Conservation (phyloP, 2,329 filamentous ascomycete genomes). For the Dothideomycetes sp. region DNA sequence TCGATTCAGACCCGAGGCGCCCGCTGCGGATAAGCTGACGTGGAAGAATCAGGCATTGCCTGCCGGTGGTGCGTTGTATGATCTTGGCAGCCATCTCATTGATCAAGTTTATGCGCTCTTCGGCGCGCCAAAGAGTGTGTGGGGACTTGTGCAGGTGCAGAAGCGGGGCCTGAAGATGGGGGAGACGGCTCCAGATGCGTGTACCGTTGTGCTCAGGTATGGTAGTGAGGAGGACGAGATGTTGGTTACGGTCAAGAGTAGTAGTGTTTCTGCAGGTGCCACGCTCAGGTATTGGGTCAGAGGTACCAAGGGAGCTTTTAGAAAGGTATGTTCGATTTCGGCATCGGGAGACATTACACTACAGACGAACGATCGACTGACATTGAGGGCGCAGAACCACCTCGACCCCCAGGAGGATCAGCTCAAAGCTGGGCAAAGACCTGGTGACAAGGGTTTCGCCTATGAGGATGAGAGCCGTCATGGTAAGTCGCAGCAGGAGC, state of each 20-base stretch:
- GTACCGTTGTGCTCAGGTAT: constrained; percentile 58
- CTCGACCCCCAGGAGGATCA: constrained; percentile 70
- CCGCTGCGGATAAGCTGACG: constrained; percentile 26
- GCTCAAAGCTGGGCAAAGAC: constrained; percentile 51
- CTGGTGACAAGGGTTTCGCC: constrained; percentile 53
- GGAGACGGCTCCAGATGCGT: constrained; percentile 32
- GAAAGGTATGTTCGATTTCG: constrained; percentile 51
- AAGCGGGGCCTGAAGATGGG: constrained; percentile 46
- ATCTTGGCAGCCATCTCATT: constrained; percentile 64
- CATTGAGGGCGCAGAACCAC: no score
- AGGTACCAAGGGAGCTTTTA: constrained; percentile 63
- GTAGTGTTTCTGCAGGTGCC: constrained; percentile 55
- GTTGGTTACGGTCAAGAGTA: constrained; percentile 58
- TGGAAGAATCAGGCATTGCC: constrained; percentile 61
- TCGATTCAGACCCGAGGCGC: constrained; percentile 52
- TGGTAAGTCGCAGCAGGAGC: no score
- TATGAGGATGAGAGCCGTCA: constrained; percentile 48
- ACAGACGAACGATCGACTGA: no score
- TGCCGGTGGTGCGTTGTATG: constrained; percentile 60
- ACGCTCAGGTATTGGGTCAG: constrained; percentile 70
- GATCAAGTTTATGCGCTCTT: constrained; percentile 65
- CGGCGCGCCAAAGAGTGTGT: constrained; percentile 56
- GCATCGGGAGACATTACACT: constrained; percentile 2
- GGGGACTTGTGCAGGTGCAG: constrained; percentile 57
- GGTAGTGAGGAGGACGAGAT: constrained; percentile 35